Evolutionary conservation across 2,329 filamentous ascomycete genomes (phyloP).

Genomic region (Botryotinia globosa): DNA sequence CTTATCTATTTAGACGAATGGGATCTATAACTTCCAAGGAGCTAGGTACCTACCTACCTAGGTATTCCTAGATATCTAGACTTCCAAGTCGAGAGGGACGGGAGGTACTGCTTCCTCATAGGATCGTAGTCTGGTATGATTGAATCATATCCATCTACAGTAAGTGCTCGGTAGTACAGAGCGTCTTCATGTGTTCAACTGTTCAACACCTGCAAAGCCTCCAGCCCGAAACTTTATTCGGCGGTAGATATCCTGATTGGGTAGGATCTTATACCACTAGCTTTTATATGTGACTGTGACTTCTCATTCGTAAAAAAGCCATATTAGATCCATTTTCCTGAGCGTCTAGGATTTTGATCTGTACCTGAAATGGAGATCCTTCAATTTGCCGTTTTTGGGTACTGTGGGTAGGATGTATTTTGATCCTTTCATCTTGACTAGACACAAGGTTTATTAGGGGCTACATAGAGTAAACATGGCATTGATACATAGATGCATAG

Average conservation of each 20-base stretch:
- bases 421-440: background rate
- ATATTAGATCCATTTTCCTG: constrained; percentile 2
- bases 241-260: background rate
- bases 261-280: background rate
- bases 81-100: background rate
- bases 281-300: background rate
- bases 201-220: background rate
- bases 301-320: background rate
- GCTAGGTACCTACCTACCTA: no score
- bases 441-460: background rate
- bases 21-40: background rate
- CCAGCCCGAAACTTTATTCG: background rate
- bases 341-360: background rate
- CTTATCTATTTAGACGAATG: background rate
- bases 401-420: background rate
- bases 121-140: background rate
- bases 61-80: background rate
- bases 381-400: background rate
- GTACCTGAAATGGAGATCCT: constrained; percentile 4
- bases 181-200: background rate
- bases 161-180: background rate
- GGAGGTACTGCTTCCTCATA: background rate
- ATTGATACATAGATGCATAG: no score
- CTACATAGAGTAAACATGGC: background rate
- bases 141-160: background rate